A percentile compares a stretch with the other conserved stretches of the same genome.
Evolutionary conservation across 2,329 filamentous ascomycete genomes (phyloP).

Genomic region (Trichoderma cornu-damae): DNA sequence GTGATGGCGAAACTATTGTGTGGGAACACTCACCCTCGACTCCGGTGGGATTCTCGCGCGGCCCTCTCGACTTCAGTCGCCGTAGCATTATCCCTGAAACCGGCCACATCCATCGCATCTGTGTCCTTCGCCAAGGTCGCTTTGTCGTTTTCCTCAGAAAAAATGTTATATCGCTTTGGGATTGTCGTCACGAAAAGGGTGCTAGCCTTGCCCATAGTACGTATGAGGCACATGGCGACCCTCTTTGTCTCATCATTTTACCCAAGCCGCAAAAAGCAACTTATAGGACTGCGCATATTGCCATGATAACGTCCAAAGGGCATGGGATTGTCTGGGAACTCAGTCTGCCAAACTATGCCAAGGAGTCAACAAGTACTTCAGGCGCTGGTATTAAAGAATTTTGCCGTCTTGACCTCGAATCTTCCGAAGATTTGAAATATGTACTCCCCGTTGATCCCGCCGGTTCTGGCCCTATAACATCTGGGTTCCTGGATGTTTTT

Average conservation of each 20-base stretch:
- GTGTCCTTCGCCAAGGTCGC: conserved; percentile 68
- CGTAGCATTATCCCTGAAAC: conserved; percentile 63
- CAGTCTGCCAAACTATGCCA: conserved; percentile 48
- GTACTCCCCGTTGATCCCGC: conserved; percentile 83
- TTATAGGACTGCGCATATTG: conserved; percentile 61
- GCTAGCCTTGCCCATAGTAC: conserved; percentile 44
- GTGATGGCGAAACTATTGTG: conserved; percentile 71
- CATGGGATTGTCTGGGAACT: conserved; percentile 79
- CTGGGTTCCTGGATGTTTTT: conserved; percentile 80
- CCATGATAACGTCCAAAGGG: conserved; percentile 75
- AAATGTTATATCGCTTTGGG: conserved; percentile 69
- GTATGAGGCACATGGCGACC: conserved; percentile 62
- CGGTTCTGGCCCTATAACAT: conserved; percentile 63
- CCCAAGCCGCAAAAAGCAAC: conserved; percentile 56
- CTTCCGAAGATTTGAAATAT: conserved; percentile 54
- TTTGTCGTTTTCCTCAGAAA: conserved; percentile 78
- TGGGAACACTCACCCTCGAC: conserved; percentile 62
- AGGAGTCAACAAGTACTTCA: conserved; percentile 24
- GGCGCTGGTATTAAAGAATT: conserved; percentile 54
- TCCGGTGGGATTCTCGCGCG: background rate
- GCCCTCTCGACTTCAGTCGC: conserved; percentile 47
- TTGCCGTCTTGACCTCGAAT: conserved; percentile 63
- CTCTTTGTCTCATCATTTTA: conserved; percentile 72
- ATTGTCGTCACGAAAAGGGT: conserved; percentile 59
- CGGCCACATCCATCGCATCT: conserved; percentile 74